Conservation (phyloP, 495 filamentous ascomycete genomes). For the Penicillium chermesinum region DNA sequence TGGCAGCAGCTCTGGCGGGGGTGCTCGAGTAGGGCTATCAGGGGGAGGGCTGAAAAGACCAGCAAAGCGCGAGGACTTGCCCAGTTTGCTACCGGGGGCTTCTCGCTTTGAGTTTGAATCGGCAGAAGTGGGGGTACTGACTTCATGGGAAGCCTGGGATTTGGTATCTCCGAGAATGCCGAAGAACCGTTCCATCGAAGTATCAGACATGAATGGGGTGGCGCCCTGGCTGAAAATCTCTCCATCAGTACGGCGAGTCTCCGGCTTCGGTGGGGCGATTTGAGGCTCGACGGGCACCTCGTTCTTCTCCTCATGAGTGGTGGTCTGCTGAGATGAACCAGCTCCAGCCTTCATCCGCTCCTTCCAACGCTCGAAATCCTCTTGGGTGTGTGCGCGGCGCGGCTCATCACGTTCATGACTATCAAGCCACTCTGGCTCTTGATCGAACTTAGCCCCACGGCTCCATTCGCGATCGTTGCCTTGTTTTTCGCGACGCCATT, state of each 20-base stretch:
- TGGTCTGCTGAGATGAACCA: slow-evolving; percentile 15
- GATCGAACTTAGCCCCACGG: slow-evolving; percentile 52
- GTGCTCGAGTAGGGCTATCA: slow-evolving; percentile 47
- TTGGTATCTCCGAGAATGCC: slow-evolving; percentile 56
- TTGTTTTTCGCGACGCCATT: slow-evolving; percentile 58
- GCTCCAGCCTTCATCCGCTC: slow-evolving; percentile 75
- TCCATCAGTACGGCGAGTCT: slow-evolving; percentile 32
- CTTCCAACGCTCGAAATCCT: slow-evolving; percentile 95
- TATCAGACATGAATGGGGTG: slow-evolving; percentile 49
- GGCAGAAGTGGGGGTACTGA: slow-evolving; percentile 17
- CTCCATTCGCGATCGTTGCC: slow-evolving; percentile 61
- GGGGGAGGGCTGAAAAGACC: slow-evolving; percentile 71
- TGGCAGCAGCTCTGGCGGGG: slow-evolving; percentile 46
- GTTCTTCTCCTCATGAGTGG: slow-evolving; percentile 46
- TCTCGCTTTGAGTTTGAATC: slow-evolving; percentile 29
- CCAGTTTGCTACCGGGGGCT: slow-evolving; percentile 21
- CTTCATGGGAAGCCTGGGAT: slow-evolving; percentile 19
- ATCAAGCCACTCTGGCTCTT: slow-evolving; percentile 85
- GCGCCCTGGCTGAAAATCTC: slow-evolving; percentile 35
- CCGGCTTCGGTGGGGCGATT: slow-evolving; percentile 23
- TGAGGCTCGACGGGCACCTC: slow-evolving; percentile 28
- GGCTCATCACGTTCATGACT: slow-evolving; percentile 64
- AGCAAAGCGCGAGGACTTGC: slow-evolving; percentile 75
- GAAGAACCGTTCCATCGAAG: slow-evolving; percentile 76
- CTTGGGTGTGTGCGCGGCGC: slow-evolving; percentile 67